Base-by-base conservation (phyloP, 371 early-diverging fungal genomes). In the Dichotomocladium elegans region DNA sequence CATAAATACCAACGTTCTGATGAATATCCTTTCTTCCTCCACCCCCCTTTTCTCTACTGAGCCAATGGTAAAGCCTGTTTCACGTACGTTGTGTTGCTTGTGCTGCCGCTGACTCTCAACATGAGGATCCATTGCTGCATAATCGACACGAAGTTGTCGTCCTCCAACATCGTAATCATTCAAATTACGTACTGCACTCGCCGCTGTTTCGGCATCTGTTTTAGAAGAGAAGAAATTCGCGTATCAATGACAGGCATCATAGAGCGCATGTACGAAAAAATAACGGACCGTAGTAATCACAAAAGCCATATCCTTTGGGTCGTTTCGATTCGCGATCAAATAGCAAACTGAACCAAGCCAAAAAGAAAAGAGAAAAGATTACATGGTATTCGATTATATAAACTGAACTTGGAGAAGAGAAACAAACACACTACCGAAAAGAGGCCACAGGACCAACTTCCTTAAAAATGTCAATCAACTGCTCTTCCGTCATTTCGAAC, bases 301-400 rank as follows among this genome's bases (percentile, higher is more conserved):
- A 92, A 64, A 92, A 94, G 14, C 93, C 95, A 64, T 86, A 92
- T n/a, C 95, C 95, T 51, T 88, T 87, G 4, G 93, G 89, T 68
- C 88, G 88, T 44, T 89, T 89, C n/a, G 91, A 85, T 2, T 93
- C 93, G 33, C 88, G 80, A 69, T 94, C 93, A 60, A 90, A 91
- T 5, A 92, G 80, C 17, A 94, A 74, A 46, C 92, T 87, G 21
- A 1, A 41, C 9, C 25, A 24, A 46, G 27, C n/a, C 1, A 5
- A 3, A 9, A n/a, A 4, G 15, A 31, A 56, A 41, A 45, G 30
- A n/a, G 25, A 21, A 27, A 26, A 47, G 15, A 27, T n/a, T n/a
- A n/a, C n/a, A n/a, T n/a, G n/a, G n/a, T n/a, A n/a, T n/a, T n/a
- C n/a, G n/a, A n/a, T n/a, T n/a, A n/a, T n/a, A n/a, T n/a, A n/a